A percentile compares a stretch with the other conserved stretches of the same genome.
Evolutionary conservation across 495 filamentous ascomycete species (phyloP).

Genomic region (Talaromyces wortmannii): DNA sequence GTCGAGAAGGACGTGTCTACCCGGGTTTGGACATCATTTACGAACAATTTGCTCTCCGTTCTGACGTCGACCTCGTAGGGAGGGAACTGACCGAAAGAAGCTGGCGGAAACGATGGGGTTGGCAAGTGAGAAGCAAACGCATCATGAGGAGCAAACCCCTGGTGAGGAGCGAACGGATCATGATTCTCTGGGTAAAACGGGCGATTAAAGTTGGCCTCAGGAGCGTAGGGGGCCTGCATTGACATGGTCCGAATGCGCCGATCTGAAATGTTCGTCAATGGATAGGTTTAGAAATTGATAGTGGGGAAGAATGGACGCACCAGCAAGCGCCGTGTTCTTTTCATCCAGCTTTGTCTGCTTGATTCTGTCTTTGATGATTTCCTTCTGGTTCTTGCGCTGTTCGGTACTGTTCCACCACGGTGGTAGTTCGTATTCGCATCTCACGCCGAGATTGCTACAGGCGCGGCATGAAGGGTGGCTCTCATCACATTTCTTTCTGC

Average conservation of each 20-base stretch:
- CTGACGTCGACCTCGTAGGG: conserved; percentile 94
- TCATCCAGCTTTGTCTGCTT: conserved; percentile 92
- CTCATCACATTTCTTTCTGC: conserved; percentile 98
- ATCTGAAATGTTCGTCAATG: not conserved
- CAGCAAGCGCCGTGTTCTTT: conserved; percentile 52
- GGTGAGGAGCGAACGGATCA: no score
- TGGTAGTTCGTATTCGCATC: conserved; percentile 93
- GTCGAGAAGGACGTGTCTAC: conserved; percentile 80
- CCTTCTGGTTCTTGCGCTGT: conserved; percentile 78
- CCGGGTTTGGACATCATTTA: conserved; percentile 80
- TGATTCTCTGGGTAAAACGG: conserved; percentile 47
- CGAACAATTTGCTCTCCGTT: conserved; percentile 89
- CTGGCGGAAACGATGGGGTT: conserved; percentile 26
- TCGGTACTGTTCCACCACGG: conserved; percentile 96
- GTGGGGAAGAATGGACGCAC: conserved; percentile 28
- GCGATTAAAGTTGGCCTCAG: conserved; percentile 70
- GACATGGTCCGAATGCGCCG: not conserved
- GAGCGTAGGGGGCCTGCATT: conserved; percentile 48
- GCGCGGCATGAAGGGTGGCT: conserved; percentile 77
- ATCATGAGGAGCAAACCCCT: no score
- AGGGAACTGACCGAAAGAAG: conserved; percentile 38
- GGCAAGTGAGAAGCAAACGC: conserved; percentile 48
- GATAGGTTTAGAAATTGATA: not conserved
- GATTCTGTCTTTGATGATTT: conserved; percentile 93
- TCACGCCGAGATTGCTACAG: conserved; percentile 79